Conservation (phyloP, 2,329 filamentous ascomycete genomes). For the Colletotrichum tabaci region DNA sequence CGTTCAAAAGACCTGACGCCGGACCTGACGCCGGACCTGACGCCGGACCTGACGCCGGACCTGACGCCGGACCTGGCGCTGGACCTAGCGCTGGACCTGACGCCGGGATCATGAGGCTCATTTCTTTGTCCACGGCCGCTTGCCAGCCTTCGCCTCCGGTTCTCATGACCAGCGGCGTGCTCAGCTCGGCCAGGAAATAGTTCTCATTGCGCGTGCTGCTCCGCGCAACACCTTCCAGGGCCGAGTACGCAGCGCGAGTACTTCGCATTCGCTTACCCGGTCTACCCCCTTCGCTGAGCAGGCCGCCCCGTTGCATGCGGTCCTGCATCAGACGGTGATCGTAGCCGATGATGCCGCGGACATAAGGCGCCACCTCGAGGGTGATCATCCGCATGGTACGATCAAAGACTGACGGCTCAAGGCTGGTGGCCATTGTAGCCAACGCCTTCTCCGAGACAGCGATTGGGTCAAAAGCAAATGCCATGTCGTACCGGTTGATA, state of each 20-base stretch:
- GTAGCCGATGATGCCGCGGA: constrained; percentile 86
- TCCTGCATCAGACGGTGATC: constrained; percentile 81
- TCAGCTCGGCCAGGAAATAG: constrained; percentile 78
- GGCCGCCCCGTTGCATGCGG: constrained; percentile 69
- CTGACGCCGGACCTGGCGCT: neutral
- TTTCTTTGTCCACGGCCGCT: constrained; percentile 42
- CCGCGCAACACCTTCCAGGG: constrained; percentile 81
- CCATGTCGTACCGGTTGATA: constrained; percentile 67
- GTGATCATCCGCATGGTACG: constrained; percentile 76
- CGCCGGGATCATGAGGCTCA: constrained; percentile 20
- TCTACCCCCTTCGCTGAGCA: constrained; percentile 72
- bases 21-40: too few relatives aligned
- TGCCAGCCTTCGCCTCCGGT: constrained; percentile 69
- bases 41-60: neutral
- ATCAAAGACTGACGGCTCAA: constrained; percentile 84
- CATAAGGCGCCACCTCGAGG: constrained; percentile 88
- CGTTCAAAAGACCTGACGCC: neutral
- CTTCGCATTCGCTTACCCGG: constrained; percentile 71
- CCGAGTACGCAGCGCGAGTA: constrained; percentile 82
- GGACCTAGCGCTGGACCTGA: neutral
- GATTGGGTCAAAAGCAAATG: constrained; percentile 73
- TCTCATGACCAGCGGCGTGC: constrained; percentile 73
- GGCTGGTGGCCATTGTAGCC: constrained; percentile 53
- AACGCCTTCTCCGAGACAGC: constrained; percentile 64
- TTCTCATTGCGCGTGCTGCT: constrained; percentile 77